Base-by-base conservation (phyloP, 2,329 filamentous ascomycete species). In the Curvularia spicifera region DNA sequence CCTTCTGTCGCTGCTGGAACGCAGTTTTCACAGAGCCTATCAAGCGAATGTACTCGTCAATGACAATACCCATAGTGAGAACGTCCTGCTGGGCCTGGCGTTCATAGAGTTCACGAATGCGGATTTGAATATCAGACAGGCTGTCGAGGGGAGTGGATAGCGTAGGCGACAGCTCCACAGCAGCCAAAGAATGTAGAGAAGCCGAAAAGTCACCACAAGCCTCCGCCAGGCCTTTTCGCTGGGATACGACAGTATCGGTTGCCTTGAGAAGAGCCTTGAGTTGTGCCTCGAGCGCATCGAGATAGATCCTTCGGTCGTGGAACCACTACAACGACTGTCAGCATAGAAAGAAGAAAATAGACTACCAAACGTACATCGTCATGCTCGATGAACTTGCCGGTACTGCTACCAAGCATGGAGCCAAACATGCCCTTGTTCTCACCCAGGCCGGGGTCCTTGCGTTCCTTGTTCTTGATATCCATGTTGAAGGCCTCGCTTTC, bases 71-170 rank as follows among this genome's bases (percentile, higher is more conserved):
- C 64, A 99, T 88, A 0, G 95, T 99, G 51, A 99, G 84, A 31
- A 98, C 89, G 73, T 99, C 95, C 76, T 99, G 95, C 79, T 97
- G 93, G 10, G 95, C 95, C 78, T 99, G 95, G 22, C 95, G 90
- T 69, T 97, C 93, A 75, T 99, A 98, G 1, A 99, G 87, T 71
- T 99, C 95, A 58, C 90, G 88, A 66, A 99, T 97, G 37, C 94
- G 93, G 60, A 97, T 84, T 77, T 99, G 95, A 2, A 99, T 84
- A 68, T 97, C 93, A 2, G 94, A 97, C 9, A 99, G 85, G 20
- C 92, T 91, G 68, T 97, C 94, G 6, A 99, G 83, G 0, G 95
- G 95, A 0, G 89, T 91, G 0, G 94, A 97, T 12, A 99, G 85
- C 9, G 89, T 87, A 1, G 93, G 91, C 0, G 93, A 97, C 6